A percentile compares a stretch with the other conserved stretches of the same genome.
Conservation (phyloP, 2,329 filamentous ascomycete genomes). For the Pseudocercospora vitis region DNA sequence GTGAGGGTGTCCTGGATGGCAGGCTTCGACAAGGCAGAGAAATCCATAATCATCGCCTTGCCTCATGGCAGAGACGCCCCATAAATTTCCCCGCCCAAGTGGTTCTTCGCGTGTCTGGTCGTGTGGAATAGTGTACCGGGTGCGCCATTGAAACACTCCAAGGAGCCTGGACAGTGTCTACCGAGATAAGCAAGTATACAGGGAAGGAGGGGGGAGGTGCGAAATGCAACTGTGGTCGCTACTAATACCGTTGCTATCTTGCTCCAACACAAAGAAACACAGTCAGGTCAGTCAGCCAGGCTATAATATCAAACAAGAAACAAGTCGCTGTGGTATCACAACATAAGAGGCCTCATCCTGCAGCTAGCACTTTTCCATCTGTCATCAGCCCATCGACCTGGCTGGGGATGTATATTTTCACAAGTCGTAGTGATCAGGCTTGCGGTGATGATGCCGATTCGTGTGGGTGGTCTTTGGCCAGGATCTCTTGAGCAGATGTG, state of each 20-base stretch:
- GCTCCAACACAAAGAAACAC: slow-evolving; percentile 23
- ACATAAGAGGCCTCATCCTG: slow-evolving; percentile 18
- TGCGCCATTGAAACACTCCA: too few relatives aligned
- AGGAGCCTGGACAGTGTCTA: too few relatives aligned
- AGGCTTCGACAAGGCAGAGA: too few relatives aligned
- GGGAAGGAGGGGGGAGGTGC: neutral
- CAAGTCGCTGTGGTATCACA: slow-evolving; percentile 38
- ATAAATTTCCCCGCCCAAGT: too few relatives aligned
- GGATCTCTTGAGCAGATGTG: slow-evolving; percentile 20
- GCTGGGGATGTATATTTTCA: neutral
- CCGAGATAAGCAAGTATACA: neutral
- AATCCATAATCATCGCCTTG: too few relatives aligned
- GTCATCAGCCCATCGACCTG: slow-evolving; percentile 5
- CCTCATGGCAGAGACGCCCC: too few relatives aligned
- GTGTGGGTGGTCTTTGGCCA: slow-evolving; percentile 5
- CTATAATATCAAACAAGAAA: slow-evolving; percentile 24
- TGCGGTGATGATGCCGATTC: slow-evolving; percentile 8
- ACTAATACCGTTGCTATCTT: slow-evolving; percentile 21
- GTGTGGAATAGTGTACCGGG: too few relatives aligned
- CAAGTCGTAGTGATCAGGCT: slow-evolving; percentile 3
- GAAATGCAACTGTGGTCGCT: slow-evolving; percentile 13
- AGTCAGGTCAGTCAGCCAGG: slow-evolving; percentile 13
- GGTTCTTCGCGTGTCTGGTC: too few relatives aligned
- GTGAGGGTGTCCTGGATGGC: too few relatives aligned
- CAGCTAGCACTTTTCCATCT: slow-evolving; percentile 7